Percentiles rank a stretch among this genome's conserved stretches.
Evolutionary conservation across 495 filamentous ascomycete species (phyloP).

Genomic region (Penicillium canariense): DNA sequence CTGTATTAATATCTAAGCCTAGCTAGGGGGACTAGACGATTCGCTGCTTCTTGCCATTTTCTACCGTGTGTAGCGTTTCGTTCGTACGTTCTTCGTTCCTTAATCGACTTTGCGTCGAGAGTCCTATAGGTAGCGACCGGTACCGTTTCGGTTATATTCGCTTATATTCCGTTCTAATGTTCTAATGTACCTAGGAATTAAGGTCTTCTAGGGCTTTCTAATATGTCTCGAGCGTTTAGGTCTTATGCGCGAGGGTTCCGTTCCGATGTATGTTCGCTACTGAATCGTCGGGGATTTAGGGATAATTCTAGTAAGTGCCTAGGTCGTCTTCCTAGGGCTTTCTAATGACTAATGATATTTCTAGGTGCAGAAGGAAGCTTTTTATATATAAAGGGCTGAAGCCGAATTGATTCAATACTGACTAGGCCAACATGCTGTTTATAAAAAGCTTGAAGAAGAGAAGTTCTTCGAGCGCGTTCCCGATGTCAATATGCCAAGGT

Average conservation of each 20-base stretch:
- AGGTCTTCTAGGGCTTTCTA: background rate
- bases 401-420: too few relatives aligned
- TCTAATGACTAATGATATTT: background rate
- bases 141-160: background rate
- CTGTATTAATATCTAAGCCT: background rate
- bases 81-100: too few relatives aligned
- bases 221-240: background rate
- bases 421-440: too few relatives aligned
- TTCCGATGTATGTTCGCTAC: background rate
- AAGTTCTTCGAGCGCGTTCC: too few relatives aligned
- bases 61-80: too few relatives aligned
- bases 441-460: too few relatives aligned
- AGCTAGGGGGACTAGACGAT: slow-evolving; percentile 1
- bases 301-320: background rate
- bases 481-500: background rate
- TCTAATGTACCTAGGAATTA: slow-evolving; percentile 1
- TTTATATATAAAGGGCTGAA: background rate
- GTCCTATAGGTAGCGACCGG: too few relatives aligned
- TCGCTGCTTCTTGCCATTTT: too few relatives aligned
- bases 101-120: too few relatives aligned
- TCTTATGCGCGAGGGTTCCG: background rate
- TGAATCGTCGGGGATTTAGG: background rate
- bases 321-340: background rate
- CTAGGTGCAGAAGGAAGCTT: background rate
- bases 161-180: background rate